A percentile compares a stretch with the other conserved stretches of the same genome.
Evolutionary conservation across 2,329 filamentous ascomycete species (phyloP).

Genomic region (Orbilia oligospora): DNA sequence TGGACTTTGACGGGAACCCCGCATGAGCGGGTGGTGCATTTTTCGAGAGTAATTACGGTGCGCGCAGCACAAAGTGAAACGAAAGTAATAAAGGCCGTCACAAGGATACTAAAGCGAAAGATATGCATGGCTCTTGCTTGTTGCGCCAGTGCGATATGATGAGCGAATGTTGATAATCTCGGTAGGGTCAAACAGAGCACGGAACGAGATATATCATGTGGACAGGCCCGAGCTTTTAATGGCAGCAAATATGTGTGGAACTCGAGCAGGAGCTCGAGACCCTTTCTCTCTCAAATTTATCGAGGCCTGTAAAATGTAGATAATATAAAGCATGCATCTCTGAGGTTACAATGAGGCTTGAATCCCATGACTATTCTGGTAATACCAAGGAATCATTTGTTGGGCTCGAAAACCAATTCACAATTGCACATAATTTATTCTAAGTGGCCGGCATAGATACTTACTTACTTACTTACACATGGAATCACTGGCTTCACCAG

Average conservation of each 20-base stretch:
- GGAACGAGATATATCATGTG: not conserved
- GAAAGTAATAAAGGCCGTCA: slow-evolving; percentile 22
- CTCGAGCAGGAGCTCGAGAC: not conserved
- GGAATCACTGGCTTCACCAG: no score
- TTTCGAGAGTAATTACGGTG: slow-evolving; percentile 14
- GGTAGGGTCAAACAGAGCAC: not conserved
- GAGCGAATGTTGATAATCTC: slow-evolving; percentile 8
- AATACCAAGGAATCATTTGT: slow-evolving; percentile 7
- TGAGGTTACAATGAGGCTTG: slow-evolving; percentile 26
- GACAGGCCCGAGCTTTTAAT: slow-evolving; percentile 3
- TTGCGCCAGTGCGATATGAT: not conserved
- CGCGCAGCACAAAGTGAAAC: slow-evolving; percentile 29
- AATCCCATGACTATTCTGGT: slow-evolving; percentile 15
- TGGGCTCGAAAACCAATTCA: not conserved
- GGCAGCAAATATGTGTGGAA: no score
- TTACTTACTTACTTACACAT: no score
- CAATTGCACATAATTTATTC: no score
- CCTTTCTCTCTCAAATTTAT: not conserved
- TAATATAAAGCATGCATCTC: no score
- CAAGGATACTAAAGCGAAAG: slow-evolving; percentile 29
- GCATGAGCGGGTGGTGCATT: slow-evolving; percentile 35
- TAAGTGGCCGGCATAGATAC: no score
- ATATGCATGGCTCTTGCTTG: not conserved
- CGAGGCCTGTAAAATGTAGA: slow-evolving; percentile 6
- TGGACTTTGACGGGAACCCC: slow-evolving; percentile 2